These are phyloP conservation scores for Diaporthe australafricana DNA, from an alignment of 2,329 filamentous ascomycete species.

Conservation along the genomic window DNA sequence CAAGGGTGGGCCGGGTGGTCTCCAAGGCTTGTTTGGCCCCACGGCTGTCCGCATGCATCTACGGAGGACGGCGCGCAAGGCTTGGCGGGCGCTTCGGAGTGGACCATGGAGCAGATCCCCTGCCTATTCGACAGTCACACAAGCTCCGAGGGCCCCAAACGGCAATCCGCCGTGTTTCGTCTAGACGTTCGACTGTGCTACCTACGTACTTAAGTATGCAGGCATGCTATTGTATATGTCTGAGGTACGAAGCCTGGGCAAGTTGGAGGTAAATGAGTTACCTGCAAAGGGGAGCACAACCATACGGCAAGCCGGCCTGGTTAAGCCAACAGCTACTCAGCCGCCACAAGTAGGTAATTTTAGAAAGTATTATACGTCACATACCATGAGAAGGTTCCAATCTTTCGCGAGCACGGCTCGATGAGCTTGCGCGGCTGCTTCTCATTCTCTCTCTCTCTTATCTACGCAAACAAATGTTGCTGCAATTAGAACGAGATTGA, in stretches of 20 bases:
- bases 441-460: not conserved
- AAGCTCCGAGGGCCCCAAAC: constrained; percentile 21
- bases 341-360: not conserved
- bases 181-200: not conserved
- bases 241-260: not conserved
- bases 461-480: not conserved
- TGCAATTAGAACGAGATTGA: not conserved
- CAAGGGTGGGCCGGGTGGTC: constrained; percentile 13
- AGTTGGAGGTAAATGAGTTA: not conserved
- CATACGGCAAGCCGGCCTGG: not conserved
- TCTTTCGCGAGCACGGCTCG: not conserved
- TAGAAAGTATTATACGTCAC: not conserved
- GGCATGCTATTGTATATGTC: not conserved
- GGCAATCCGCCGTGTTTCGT: constrained; percentile 9
- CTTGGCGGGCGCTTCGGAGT: constrained; percentile 13
- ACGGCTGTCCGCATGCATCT: not conserved
- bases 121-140: constrained; percentile 15
- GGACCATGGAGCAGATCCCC: constrained; percentile 1
- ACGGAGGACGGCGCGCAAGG: constrained; percentile 5
- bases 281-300: not conserved
- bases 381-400: not conserved
- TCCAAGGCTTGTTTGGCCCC: not conserved
- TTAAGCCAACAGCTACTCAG: not conserved
- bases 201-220: not conserved
- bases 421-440: not conserved